These are phyloP conservation scores for Corynespora cassiicola DNA, from an alignment of 2,329 filamentous ascomycete species.

Conservation along the genomic window DNA sequence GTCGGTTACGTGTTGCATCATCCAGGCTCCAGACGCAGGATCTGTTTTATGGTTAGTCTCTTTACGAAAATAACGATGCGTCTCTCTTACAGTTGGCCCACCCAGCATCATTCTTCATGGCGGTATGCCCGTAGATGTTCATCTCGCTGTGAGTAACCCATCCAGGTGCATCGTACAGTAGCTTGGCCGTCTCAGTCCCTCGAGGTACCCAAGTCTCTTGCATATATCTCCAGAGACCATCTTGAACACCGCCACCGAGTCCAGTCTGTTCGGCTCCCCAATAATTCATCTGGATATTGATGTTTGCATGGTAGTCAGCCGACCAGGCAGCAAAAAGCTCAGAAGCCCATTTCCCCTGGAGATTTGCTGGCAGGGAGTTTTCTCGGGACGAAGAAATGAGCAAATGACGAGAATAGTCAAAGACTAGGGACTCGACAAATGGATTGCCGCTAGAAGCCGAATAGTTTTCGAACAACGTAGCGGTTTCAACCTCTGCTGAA, in stretches of 20 bases:
- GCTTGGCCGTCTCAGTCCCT: constrained; percentile 59
- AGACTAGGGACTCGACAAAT: constrained; percentile 60
- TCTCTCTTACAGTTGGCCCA: constrained; percentile 43
- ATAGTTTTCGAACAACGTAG: constrained; percentile 38
- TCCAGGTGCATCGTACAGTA: constrained; percentile 62
- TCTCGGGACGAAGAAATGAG: constrained; percentile 62
- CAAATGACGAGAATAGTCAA: constrained; percentile 61
- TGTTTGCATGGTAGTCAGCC: constrained; percentile 64
- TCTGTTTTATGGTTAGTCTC: constrained; percentile 32
- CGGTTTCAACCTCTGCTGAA: constrained; percentile 51
- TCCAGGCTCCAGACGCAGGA: constrained; percentile 61
- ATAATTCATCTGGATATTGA: constrained; percentile 69
- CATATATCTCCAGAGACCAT: constrained; percentile 61
- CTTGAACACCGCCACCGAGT: constrained; percentile 52
- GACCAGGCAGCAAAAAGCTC: constrained; percentile 56
- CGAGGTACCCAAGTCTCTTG: constrained; percentile 60
- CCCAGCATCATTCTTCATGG: constrained; percentile 53
- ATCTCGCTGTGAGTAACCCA: constrained; percentile 66
- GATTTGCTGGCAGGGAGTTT: constrained; percentile 60
- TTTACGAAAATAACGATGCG: background rate
- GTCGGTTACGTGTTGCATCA: constrained; percentile 67
- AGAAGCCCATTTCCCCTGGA: constrained; percentile 64
- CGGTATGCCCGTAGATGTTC: constrained; percentile 66
- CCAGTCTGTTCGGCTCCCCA: constrained; percentile 63
- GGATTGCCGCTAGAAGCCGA: constrained; percentile 51